A percentile compares a stretch with the other conserved stretches of the same genome.
These are phyloP conservation scores for Phaseolus coccineus DNA, from an alignment of 331 rosid genomes.

Conservation along the genomic window DNA sequence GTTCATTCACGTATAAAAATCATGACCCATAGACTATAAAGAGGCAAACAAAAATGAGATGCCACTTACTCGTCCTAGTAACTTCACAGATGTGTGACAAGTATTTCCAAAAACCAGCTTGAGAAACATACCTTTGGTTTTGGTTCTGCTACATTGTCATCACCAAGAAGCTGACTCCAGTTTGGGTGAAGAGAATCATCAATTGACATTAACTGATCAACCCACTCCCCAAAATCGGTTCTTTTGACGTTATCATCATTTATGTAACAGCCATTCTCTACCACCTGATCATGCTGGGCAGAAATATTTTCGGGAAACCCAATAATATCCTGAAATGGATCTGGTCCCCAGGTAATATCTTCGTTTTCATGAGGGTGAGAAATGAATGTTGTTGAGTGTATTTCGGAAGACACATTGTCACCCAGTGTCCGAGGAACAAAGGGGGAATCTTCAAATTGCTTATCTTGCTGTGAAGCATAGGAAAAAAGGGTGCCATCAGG, in stretches of 20 bases:
- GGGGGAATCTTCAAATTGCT: slow-evolving; percentile 52
- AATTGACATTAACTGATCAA: slow-evolving; percentile 69
- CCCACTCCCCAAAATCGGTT: slow-evolving; percentile 78
- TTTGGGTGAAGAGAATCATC: slow-evolving; percentile 61
- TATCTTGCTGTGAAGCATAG: slow-evolving; percentile 54
- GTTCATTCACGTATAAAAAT: slow-evolving; percentile 18
- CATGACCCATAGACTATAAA: slow-evolving; percentile 29
- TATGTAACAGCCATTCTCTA: slow-evolving; percentile 52
- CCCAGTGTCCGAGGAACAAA: slow-evolving; percentile 53
- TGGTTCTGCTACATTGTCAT: slow-evolving; percentile 59
- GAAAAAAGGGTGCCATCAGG: slow-evolving; percentile 43
- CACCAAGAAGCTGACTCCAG: slow-evolving; percentile 77
- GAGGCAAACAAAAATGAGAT: slow-evolving; percentile 15
- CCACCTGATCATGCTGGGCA: slow-evolving; percentile 64
- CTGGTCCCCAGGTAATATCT: slow-evolving; percentile 70
- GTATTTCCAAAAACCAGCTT: slow-evolving; percentile 36
- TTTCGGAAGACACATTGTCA: slow-evolving; percentile 51
- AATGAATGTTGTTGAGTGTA: slow-evolving; percentile 52
- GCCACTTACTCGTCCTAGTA: slow-evolving; percentile 30
- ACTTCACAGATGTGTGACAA: slow-evolving; percentile 1
- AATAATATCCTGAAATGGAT: slow-evolving; percentile 66
- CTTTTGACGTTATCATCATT: slow-evolving; percentile 59
- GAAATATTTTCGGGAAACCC: slow-evolving; percentile 61
- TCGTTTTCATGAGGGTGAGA: slow-evolving; percentile 53
- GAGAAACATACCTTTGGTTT: slow-evolving; percentile 67